These are phyloP conservation scores for Pleurozium schreberi DNA, from an alignment of 225 moss, liverwort and hornwort species.

Conservation along the genomic window DNA sequence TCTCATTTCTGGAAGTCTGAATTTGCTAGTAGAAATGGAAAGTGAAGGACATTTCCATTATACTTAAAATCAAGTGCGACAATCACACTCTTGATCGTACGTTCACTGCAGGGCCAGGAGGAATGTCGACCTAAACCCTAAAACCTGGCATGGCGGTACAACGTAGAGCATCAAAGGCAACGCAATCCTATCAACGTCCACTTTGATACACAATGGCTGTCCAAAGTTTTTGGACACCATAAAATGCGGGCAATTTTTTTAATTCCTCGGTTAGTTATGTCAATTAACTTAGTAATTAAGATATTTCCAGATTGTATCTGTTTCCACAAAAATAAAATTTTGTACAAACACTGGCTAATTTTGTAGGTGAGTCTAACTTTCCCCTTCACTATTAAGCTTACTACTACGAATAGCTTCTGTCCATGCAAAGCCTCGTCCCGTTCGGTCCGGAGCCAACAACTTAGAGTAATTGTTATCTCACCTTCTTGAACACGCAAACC, in stretches of 20 bases:
- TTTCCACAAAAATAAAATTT: too few species aligned
- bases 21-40: not conserved
- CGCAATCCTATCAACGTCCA: not conserved
- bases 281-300: not conserved
- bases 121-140: not conserved
- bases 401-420: too few species aligned
- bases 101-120: not conserved
- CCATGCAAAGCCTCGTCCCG: too few species aligned
- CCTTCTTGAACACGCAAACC: not conserved
- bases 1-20: not conserved
- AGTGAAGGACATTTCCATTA: not conserved
- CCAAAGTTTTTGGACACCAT: not conserved
- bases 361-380: not conserved
- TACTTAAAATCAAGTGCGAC: not conserved
- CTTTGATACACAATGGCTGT: not conserved
- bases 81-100: not conserved
- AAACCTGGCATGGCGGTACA: not conserved
- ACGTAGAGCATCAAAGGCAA: not conserved
- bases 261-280: not conserved
- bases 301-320: not conserved
- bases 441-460: not conserved
- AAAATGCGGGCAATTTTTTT: not conserved
- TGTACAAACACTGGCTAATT: not conserved
- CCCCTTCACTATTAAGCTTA: not conserved
- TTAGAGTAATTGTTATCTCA: not conserved